These are phyloP conservation scores for Vanilla planifolia DNA, from an alignment of 106 monocot species.

Conservation along the genomic window DNA sequence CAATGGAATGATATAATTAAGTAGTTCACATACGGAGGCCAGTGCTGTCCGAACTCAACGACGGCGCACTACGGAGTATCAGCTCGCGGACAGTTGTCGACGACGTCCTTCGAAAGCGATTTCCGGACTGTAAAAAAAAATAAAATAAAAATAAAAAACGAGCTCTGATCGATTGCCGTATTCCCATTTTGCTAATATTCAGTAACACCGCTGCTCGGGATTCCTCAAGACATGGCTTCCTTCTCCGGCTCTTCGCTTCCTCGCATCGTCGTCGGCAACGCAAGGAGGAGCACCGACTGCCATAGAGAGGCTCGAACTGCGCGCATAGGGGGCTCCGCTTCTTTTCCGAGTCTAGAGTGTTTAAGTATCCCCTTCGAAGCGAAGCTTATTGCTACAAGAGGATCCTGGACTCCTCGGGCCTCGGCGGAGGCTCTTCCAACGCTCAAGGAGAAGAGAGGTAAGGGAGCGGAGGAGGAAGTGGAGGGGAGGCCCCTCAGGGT, in stretches of 20 bases:
- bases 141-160: too few species aligned
- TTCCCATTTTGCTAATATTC: too few species aligned
- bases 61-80: not conserved
- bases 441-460: constrained; percentile 10
- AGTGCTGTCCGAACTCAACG: not conserved
- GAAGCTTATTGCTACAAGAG: not conserved
- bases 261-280: not conserved
- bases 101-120: too few species aligned
- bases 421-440: constrained; percentile 5
- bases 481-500: constrained; percentile 47
- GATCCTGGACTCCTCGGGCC: constrained; percentile 8
- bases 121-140: too few species aligned
- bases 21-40: too few species aligned
- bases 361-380: not conserved
- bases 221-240: constrained; percentile 12
- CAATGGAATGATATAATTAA: too few species aligned
- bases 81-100: too few species aligned
- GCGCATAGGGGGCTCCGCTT: not conserved
- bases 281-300: not conserved
- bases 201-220: not conserved
- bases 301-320: not conserved
- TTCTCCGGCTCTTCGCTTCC: not conserved
- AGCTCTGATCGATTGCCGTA: not conserved
- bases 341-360: not conserved
- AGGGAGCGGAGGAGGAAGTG: constrained; percentile 13